Evolutionary conservation across 441 rosid species (phyloP), one percentile per base, ranked within the genome.

Genomic region (Pelargonium citronellum): DNA sequence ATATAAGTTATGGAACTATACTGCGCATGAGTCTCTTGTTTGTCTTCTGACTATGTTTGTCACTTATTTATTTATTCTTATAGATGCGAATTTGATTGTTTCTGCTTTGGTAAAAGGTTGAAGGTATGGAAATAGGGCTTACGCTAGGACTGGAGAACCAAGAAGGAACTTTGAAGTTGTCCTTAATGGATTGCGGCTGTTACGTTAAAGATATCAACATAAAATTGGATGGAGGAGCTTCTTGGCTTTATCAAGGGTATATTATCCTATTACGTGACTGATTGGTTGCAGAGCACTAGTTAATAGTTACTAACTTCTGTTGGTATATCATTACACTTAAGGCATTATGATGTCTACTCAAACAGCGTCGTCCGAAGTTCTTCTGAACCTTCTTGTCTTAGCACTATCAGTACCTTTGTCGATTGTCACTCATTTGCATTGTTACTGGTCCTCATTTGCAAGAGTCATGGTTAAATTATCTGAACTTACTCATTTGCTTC

Each of bases 161-260:
- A 67, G 79, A 80, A 67, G 96, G 96, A 70, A 75, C 73, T 55
- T 73, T 90, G 27, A 84, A 78, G 82, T 77, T 92, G 49, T 73
- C 75, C 27, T 72, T 86, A n/a, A 66, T 74, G 73, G 79, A 74
- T 69, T 82, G 83, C 64, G 81, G 80, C 57, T 87, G 96, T 74
- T 66, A 75, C 24, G 89, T 91, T 60, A 72, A 83, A 72, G 85
- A 82, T 72, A 82, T 92, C 22, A 81, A 80, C 13, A 79, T 92
- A 70, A 70, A 84, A 30, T 49, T 92, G 69, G 82, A 87, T 55
- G 97, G 97, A 8, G 94, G 97, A 75, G 88, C 94, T 64, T 88
- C 96, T 73, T 88, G 96, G 97, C 87, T 91, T 20, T 91, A 91
- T 82, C 88, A 88, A 85, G 84, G 82, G 96, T 91, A 83, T 51